Evolutionary conservation across 129 eudicot genomes (phyloP).

Genomic region (Tagetes patula): DNA sequence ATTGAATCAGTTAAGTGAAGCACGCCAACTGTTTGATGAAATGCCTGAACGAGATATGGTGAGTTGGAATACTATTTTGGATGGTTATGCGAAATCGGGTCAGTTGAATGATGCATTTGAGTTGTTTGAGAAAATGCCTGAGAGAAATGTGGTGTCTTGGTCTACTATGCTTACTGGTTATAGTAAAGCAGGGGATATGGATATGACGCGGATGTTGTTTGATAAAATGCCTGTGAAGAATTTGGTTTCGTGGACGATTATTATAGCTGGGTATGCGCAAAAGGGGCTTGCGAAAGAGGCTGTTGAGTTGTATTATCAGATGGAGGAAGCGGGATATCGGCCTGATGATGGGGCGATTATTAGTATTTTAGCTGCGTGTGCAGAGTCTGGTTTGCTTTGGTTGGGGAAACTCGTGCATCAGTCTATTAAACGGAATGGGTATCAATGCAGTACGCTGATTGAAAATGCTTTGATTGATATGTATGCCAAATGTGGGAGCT

Average conservation of each 20-base stretch:
- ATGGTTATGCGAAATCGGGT: constrained; percentile 75
- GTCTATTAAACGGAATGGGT: constrained; percentile 42
- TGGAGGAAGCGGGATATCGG: constrained; percentile 53
- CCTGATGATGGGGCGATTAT: constrained; percentile 69
- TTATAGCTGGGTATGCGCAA: constrained; percentile 69
- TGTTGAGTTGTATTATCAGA: constrained; percentile 42
- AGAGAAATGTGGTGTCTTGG: constrained; percentile 86
- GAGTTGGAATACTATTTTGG: constrained; percentile 87
- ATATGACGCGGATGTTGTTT: constrained; percentile 71
- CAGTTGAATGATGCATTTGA: constrained; percentile 62
- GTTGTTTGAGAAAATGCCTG: constrained; percentile 67
- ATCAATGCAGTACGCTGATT: constrained; percentile 40
- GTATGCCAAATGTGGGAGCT: constrained; percentile 90
- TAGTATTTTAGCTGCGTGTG: constrained; percentile 77
- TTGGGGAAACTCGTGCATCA: constrained; percentile 69
- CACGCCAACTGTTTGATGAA: constrained; percentile 71
- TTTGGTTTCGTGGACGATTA: constrained; percentile 82
- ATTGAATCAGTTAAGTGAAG: constrained; percentile 41
- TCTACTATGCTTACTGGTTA: constrained; percentile 78
- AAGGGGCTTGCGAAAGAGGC: constrained; percentile 82
- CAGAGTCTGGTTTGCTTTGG: constrained; percentile 77
- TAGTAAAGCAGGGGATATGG: constrained; percentile 69
- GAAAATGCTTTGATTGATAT: constrained; percentile 74
- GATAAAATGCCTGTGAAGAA: constrained; percentile 88
- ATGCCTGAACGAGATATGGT: constrained; percentile 80